Conservation (phyloP, 371 early-diverging fungal species). For the Mucor circinelloides region DNA sequence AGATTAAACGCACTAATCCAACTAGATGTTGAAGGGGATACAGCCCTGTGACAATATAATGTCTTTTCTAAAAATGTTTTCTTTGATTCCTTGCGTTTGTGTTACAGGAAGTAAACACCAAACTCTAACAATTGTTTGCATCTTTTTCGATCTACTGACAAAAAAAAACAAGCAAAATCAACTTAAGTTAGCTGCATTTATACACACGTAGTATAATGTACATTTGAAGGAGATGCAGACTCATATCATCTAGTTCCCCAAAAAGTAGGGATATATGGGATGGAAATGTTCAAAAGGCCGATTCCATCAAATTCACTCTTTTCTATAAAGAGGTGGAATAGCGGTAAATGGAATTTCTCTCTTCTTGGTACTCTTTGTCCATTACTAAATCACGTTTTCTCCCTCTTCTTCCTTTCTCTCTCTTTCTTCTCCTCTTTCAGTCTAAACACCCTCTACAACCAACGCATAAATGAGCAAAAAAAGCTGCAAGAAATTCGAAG, state of each 20-base stretch:
- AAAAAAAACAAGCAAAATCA: background rate
- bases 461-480: constrained; percentile 1
- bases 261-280: background rate
- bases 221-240: background rate
- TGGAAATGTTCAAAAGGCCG: background rate
- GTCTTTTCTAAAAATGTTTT: too few species aligned
- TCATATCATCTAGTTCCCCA: background rate
- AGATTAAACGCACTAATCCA: too few species aligned
- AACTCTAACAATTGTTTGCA: background rate
- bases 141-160: background rate
- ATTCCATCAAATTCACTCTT: background rate
- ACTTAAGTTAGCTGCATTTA: background rate
- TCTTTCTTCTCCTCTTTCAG: constrained; percentile 5
- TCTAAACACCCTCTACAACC: background rate
- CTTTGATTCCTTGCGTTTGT: background rate
- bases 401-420: constrained; percentile 7
- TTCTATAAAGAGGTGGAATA: background rate
- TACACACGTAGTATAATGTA: background rate
- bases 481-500: constrained; percentile 5
- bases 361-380: background rate
- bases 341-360: constrained; percentile 13
- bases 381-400: constrained; percentile 17
- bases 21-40: too few species aligned
- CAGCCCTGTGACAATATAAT: too few species aligned
- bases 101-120: background rate